phyloP scores from a whole-genome alignment of 2,329 filamentous ascomycete genomes.

The Cladophialophora chaetospira region DNA sequence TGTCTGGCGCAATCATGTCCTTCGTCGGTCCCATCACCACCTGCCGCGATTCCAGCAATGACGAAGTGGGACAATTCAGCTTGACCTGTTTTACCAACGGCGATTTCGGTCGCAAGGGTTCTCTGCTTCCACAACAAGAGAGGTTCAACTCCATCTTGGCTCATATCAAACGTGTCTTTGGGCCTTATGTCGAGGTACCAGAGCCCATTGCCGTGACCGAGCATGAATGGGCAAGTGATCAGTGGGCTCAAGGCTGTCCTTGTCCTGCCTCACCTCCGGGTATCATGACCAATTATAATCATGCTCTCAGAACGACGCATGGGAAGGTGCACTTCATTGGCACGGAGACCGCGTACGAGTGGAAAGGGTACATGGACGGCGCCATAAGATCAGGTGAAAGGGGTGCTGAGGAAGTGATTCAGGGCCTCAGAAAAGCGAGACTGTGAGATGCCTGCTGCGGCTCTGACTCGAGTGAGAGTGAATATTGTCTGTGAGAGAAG shows the following conservation, averaged over 20 bases:
- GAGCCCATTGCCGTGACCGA: slow-evolving; percentile 23
- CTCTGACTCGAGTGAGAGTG: no score
- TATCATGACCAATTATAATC: slow-evolving; percentile 39
- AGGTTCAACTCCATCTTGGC: slow-evolving; percentile 19
- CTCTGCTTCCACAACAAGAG: slow-evolving; percentile 21
- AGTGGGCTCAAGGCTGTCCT: slow-evolving; percentile 46
- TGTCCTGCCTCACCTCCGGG: slow-evolving; percentile 44
- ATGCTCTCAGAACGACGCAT: slow-evolving; percentile 38
- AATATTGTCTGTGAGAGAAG: no score
- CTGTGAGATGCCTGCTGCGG: slow-evolving; percentile 7
- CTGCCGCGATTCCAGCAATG: slow-evolving; percentile 48
- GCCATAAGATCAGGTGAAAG: slow-evolving; percentile 54
- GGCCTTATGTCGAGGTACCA: slow-evolving; percentile 21
- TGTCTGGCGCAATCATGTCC: slow-evolving; percentile 48
- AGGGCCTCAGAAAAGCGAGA: slow-evolving; percentile 41
- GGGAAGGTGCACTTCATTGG: slow-evolving; percentile 57
- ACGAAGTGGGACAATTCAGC: slow-evolving; percentile 32
- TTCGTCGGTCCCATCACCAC: slow-evolving; percentile 51
- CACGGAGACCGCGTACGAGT: slow-evolving; percentile 56
- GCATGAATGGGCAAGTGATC: slow-evolving; percentile 41
- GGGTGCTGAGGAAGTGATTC: slow-evolving; percentile 43
- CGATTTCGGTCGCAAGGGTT: slow-evolving; percentile 22
- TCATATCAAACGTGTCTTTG: slow-evolving; percentile 23
- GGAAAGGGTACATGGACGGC: slow-evolving; percentile 64
- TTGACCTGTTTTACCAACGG: slow-evolving; percentile 39